phyloP scores from a whole-genome alignment of 768 basidiomycete species.

The Cubamyces sp. region DNA sequence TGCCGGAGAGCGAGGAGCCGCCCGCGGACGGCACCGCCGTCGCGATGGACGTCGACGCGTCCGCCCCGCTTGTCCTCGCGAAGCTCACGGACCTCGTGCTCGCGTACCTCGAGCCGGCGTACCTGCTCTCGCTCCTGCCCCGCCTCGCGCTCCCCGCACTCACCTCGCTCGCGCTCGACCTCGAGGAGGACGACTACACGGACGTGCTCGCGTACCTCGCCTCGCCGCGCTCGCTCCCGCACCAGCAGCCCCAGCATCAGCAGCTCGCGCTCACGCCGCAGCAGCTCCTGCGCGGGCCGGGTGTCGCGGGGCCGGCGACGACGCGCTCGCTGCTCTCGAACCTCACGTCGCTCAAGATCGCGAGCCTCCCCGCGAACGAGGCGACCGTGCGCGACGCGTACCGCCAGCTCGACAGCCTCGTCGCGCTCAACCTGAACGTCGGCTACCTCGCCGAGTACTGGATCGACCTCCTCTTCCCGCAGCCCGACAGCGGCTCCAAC shows the following conservation, averaged over 20 bases:
- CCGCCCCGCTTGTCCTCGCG: slow-evolving; percentile 27
- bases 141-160: slow-evolving; percentile 43
- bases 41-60: slow-evolving; percentile 15
- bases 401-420: slow-evolving; percentile 51
- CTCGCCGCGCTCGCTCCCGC: slow-evolving; percentile 38
- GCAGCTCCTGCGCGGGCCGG: slow-evolving; percentile 15
- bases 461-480: slow-evolving; percentile 26
- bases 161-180: slow-evolving; percentile 51
- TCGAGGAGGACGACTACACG: slow-evolving; percentile 57
- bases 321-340: slow-evolving; percentile 49
- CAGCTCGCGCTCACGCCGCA: neutral
- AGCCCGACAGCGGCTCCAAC: slow-evolving; percentile 21
- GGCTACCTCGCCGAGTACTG: slow-evolving; percentile 37
- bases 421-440: slow-evolving; percentile 46
- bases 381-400: slow-evolving; percentile 44
- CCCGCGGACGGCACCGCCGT: neutral
- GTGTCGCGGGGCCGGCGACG: slow-evolving; percentile 25
- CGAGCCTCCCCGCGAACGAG: slow-evolving; percentile 49
- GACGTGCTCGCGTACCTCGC: slow-evolving; percentile 51
- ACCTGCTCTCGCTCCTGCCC: slow-evolving; percentile 37
- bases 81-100: slow-evolving; percentile 38
- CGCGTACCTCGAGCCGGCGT: slow-evolving; percentile 37
- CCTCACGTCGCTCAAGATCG: slow-evolving; percentile 57
- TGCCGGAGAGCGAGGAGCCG: neutral
- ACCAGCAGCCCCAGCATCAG: neutral